Evolutionary conservation across 805 yeast genomes (phyloP), one percentile per base, ranked within the genome.

Genomic region (Sugiyamaella valdiviana): DNA sequence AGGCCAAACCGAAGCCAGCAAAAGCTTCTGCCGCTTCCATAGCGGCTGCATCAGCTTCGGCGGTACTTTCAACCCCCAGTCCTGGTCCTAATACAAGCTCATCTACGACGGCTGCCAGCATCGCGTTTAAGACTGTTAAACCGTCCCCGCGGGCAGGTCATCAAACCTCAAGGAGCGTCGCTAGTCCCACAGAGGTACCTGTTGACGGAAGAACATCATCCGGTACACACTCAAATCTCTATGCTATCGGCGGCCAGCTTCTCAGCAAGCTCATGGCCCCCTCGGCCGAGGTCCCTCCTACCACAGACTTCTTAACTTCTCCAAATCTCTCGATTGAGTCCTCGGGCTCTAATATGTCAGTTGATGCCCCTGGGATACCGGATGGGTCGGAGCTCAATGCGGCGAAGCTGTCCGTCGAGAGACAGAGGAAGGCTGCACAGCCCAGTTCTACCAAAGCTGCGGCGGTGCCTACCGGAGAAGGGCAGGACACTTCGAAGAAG

Each of bases 11-110:
- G 5, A 9, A 22, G 2, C 35, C 23, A 3, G 44, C 42, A 6
- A 36, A 26, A n/a, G 32, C 23, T 6, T 32, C 26, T 10, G 23
- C 41, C 5, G 16, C 39, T 36, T 17, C 22, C n/a, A 36, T 12
- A 36, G 40, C 21, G 15, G 46, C 46, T 5, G 40, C 40, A 2
- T 41, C 44, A 10, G 44, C 44, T n/a, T 15, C 36, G 3, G 44
- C 44, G 14, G 6, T 23, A 42, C 21, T 23, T 24, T 16, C 37
- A 10, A 14, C 36, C 3, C 19, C 21, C 9, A 19, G 22, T 20
- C 16, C 40, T 22, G 39, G 35, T 6, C 29, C 44, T 17, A 41
- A 15, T 23, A 16, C 15, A 16, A 20, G 22, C n/a, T n/a, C 20
- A 5, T 22, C 44, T 41, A 21, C 44, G 12, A 14, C 44, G 12